Conservation (phyloP, 1,139 yeast genomes). For the Lodderomyces elongisporus region DNA sequence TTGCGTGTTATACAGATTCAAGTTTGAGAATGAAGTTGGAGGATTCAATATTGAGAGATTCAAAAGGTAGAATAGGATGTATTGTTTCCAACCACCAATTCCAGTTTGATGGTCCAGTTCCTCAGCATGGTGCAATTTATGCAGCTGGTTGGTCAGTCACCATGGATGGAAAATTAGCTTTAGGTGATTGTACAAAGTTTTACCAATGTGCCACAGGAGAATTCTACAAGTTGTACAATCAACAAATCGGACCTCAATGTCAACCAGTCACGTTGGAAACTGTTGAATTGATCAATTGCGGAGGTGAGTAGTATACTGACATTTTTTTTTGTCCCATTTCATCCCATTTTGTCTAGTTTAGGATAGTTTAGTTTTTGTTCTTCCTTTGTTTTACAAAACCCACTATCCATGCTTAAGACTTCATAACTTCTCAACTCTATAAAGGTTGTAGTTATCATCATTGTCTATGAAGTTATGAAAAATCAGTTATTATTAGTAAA, state of each 20-base stretch:
- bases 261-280: conserved; percentile 33
- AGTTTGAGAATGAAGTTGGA: conserved; percentile 29
- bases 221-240: conserved; percentile 37
- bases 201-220: conserved; percentile 44
- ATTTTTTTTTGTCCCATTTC: neutral
- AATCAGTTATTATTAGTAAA: too few species aligned
- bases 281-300: conserved; percentile 33
- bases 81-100: conserved; percentile 41
- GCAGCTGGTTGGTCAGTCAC: conserved; percentile 44
- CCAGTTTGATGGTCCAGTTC: conserved; percentile 45
- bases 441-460: too few species aligned
- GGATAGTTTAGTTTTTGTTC: neutral
- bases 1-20: conserved; percentile 29
- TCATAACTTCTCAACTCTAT: too few species aligned
- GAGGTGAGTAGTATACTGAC: conserved; percentile 2
- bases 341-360: too few species aligned
- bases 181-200: conserved; percentile 31
- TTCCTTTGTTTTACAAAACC: neutral
- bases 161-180: conserved; percentile 30
- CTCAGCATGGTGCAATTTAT: conserved; percentile 37
- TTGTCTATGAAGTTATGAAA: too few species aligned
- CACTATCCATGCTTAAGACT: neutral
- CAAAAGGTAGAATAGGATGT: conserved; percentile 35
- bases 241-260: conserved; percentile 28
- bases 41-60: conserved; percentile 33